Evolutionary conservation across 257 asterid species (phyloP), one percentile per base, ranked within the genome.

Genomic region (Nicotiana sylvestris): DNA sequence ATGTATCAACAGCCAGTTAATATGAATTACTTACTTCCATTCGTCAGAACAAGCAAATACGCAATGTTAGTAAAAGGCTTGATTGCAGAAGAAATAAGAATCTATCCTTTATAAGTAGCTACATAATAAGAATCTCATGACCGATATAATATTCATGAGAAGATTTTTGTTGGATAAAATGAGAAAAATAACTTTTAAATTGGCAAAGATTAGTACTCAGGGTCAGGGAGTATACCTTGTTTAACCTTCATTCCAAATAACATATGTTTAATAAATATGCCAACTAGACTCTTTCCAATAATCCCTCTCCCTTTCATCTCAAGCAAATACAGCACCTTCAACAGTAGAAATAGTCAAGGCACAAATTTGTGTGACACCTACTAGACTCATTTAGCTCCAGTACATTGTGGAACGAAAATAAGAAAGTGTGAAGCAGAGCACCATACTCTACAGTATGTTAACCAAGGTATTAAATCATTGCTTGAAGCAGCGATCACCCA

Each of bases 401-500:
- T 39, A 70, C 58, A 69, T 18, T 39, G 58, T 69, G 2, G 55
- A 39, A n/a, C 1, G 16, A 70, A 39, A 32, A 2, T 62, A 37
- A 69, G 77, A 69, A 39, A 69, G 57, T 37, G 56, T 3, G 17
- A 69, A 39, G 57, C 57, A 69, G 18, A 39, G 77, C 57, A 69
- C 32, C 33, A 10, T 39, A 69, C n/a, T 0, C 57, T 39, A 39
- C 33, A 32, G 6, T 66, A 68, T 35, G 77, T 33, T 33, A 29
- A 68, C 77, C 55, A 35, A 68, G 77, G 77, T 27, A 68, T 68
- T 33, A 68, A 29, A 68, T 35, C 37, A 68, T 68, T 68, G 53
- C 76, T 35, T 68, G 55, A 68, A 68, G 76, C 46, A 35, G 53
- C 16, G 29, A 67, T 67, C 35, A 33, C 53, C 43, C 7, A 67